Evolutionary conservation across 2,329 filamentous ascomycete species (phyloP).

Genomic region (Plectosphaerella plurivora): DNA sequence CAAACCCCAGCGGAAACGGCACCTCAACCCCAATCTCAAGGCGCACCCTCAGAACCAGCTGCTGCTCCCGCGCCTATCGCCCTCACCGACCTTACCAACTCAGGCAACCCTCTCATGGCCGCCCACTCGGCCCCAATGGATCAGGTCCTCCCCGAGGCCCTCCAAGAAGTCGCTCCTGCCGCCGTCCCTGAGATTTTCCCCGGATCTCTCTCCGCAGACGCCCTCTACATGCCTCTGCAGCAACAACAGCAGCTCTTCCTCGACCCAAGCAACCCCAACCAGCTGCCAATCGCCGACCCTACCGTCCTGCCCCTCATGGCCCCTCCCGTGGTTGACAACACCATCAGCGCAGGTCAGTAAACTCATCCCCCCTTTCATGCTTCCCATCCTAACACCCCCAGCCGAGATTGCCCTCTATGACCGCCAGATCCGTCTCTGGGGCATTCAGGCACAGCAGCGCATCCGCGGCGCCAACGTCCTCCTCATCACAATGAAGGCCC

Average conservation of each 20-base stretch:
- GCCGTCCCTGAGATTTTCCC: constrained; percentile 12
- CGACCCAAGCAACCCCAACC: constrained; percentile 1
- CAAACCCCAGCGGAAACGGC: not conserved
- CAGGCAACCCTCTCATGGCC: not conserved
- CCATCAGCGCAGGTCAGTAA: constrained; percentile 23
- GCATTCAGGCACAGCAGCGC: constrained; percentile 88
- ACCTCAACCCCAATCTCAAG: not conserved
- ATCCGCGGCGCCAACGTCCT: constrained; percentile 88
- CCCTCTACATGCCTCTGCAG: constrained; percentile 12
- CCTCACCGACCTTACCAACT: not conserved
- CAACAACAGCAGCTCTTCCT: constrained; percentile 4
- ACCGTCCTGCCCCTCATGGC: constrained; percentile 4
- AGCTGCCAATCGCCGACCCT: constrained; percentile 6
- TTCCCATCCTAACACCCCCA: constrained; percentile 23
- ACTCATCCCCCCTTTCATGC: not conserved
- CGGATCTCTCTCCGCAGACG: constrained; percentile 9
- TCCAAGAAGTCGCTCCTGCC: constrained; percentile 12
- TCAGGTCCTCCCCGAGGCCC: constrained; percentile 11
- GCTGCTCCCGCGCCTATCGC: not conserved
- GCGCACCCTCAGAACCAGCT: not conserved
- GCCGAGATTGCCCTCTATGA: constrained; percentile 98
- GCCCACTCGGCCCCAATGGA: constrained; percentile 9
- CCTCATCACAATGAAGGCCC: constrained; percentile 79
- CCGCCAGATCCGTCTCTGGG: constrained; percentile 95
- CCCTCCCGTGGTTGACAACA: constrained; percentile 10